These are phyloP conservation scores for Cercospora canescens DNA, from an alignment of 2,329 filamentous ascomycete genomes.

Conservation along the genomic window DNA sequence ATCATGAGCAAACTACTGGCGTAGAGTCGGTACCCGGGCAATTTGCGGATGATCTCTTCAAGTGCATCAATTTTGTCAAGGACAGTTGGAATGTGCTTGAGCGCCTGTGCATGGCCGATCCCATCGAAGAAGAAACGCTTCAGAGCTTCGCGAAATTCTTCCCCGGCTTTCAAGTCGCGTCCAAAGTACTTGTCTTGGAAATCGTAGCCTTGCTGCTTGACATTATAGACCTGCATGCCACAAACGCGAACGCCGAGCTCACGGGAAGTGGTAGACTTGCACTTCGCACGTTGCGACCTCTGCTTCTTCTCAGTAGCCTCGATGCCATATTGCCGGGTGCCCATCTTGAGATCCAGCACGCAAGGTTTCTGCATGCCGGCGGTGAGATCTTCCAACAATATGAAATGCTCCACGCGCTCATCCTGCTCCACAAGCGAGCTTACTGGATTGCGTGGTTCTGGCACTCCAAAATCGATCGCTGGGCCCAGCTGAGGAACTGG, in stretches of 20 bases:
- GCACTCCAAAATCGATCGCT: slow-evolving; percentile 31
- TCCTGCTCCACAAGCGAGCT: slow-evolving; percentile 49
- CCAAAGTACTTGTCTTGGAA: slow-evolving; percentile 99
- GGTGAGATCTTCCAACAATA: slow-evolving; percentile 91
- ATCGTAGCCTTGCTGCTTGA: slow-evolving; percentile 76
- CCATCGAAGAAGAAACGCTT: slow-evolving; percentile 91
- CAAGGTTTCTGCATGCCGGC: slow-evolving; percentile 95
- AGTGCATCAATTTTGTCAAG: slow-evolving; percentile 80
- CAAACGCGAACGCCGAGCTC: slow-evolving; percentile 92
- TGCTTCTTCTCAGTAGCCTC: slow-evolving; percentile 91
- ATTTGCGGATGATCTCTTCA: slow-evolving; percentile 75
- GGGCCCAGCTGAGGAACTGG: slow-evolving; percentile 27
- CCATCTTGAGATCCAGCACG: slow-evolving; percentile 98
- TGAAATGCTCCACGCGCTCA: slow-evolving; percentile 81
- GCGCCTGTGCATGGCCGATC: slow-evolving; percentile 73
- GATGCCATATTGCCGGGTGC: slow-evolving; percentile 92
- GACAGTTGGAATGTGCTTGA: slow-evolving; percentile 84
- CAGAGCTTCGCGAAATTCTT: slow-evolving; percentile 84
- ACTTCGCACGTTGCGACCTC: slow-evolving; percentile 89
- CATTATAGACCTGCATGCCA: slow-evolving; percentile 95
- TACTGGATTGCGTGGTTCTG: slow-evolving; percentile 43
- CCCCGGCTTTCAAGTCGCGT: slow-evolving; percentile 79
- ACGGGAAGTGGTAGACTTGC: slow-evolving; percentile 84
- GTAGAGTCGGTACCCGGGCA: slow-evolving; percentile 91
- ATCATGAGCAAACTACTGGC: slow-evolving; percentile 93